Base-by-base conservation (phyloP, 176 grass and related monocot genomes). In the Secale cereale region DNA sequence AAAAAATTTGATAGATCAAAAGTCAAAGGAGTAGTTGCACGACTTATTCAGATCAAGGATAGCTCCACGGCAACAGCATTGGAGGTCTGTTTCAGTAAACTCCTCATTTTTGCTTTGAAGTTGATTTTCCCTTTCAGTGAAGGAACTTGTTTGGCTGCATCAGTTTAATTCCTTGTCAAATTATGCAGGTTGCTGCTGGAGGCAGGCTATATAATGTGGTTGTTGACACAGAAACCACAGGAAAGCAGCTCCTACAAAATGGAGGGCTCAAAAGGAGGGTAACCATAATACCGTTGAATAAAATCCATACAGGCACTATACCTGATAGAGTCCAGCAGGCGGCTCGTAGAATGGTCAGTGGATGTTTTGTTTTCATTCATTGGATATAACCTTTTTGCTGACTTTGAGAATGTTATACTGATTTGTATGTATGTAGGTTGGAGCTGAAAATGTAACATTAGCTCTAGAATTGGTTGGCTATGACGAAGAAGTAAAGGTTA, bases 11-110 rank as follows among this genome's bases (percentile, higher is more conserved):
- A 99, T 74, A 86, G 91, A 85, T 94, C 97, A 78, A 99, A 99
- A 88, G 97, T 99, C 78, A 99, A 99, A 87, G 97, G 97, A 83
- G 97, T 99, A 28, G 84, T 99, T 81, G 93, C 97, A 82, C 85
- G 85, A 17, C 97, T 99, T 81, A 88, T 99, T 82, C 87, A 90
- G 87, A 91, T 99, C 57, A 99, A 92, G 88, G 97, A 99, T 89
- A 84, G 84, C 86, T 96, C 97, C 78, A 84, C 90, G 57, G 90
- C 92, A 61, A 94, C 90, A 4, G 97, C 97, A 70, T 78, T 99
- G 57, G 97, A 99, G 97, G 97, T 98, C 88, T 78, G 83, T 83
- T 74, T 81, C 15, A 45, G 27, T 36, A 61, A 59, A 78, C 65
- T 67, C 19, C 16, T 81, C 0, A 29, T 61, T 83, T 76, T 35